Conservation (phyloP, 371 early-diverging fungal genomes). For the Massospora cicadina region DNA sequence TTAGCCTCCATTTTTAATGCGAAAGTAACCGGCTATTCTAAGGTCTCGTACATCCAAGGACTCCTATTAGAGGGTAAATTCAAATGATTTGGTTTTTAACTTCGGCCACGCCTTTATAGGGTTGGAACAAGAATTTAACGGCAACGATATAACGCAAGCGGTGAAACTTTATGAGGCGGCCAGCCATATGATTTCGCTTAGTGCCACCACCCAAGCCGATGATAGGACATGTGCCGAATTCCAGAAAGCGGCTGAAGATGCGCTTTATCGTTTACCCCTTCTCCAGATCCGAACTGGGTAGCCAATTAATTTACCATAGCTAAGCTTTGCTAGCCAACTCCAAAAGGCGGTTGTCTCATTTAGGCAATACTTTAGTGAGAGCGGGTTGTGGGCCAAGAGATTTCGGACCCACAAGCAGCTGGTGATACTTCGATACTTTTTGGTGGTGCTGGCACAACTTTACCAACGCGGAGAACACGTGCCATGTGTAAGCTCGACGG, state of each 20-base stretch:
- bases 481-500: slow-evolving; percentile 4
- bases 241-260: slow-evolving; percentile 1
- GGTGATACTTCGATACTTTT: slow-evolving; percentile 17
- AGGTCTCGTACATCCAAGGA: not conserved
- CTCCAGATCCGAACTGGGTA: not conserved
- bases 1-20: slow-evolving; percentile 23
- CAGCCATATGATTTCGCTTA: not conserved
- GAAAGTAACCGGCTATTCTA: slow-evolving; percentile 12
- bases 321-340: not conserved
- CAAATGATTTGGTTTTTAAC: not conserved
- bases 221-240: not conserved
- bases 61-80: not conserved
- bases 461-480: slow-evolving; percentile 19
- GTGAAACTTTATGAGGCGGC: not conserved
- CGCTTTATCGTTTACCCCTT: not conserved
- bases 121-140: not conserved
- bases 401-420: slow-evolving; percentile 24
- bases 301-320: not conserved
- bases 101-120: not conserved
- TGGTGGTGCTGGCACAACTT: slow-evolving; percentile 15
- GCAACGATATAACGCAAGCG: not conserved
- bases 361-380: slow-evolving; percentile 6
- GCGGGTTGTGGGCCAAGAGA: slow-evolving; percentile 13
- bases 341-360: slow-evolving; percentile 19
- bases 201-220: not conserved